Evolutionary conservation across 1,139 yeast species (phyloP).

Genomic region (Dujonia santamariae): DNA sequence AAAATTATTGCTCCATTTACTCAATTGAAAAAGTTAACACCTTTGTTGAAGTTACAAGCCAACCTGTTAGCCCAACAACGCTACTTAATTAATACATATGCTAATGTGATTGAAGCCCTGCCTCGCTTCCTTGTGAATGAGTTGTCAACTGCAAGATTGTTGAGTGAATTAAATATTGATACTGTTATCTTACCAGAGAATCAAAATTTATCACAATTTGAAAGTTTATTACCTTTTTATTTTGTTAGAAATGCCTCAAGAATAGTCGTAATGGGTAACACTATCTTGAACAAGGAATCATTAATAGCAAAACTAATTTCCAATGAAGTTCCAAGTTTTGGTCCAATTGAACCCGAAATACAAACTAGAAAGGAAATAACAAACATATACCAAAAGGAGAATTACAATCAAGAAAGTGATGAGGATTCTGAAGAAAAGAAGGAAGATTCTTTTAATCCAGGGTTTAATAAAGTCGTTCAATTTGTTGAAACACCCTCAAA

Average conservation of each 20-base stretch:
- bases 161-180: conserved; percentile 16
- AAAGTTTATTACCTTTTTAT: conserved; percentile 24
- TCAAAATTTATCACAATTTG: conserved; percentile 26
- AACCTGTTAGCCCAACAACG: conserved; percentile 15
- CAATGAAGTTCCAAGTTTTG: neutral
- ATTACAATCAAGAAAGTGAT: too few relatives aligned
- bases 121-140: neutral
- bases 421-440: too few relatives aligned
- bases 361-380: neutral
- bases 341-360: neutral
- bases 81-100: conserved; percentile 19
- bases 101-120: conserved; percentile 23
- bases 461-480: conserved; percentile 36
- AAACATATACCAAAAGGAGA: too few relatives aligned
- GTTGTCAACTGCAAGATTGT: conserved; percentile 1
- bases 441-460: conserved; percentile 33
- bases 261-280: conserved; percentile 32
- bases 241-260: conserved; percentile 16
- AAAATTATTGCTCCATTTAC: conserved; percentile 22
- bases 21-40: conserved; percentile 24
- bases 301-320: conserved; percentile 16
- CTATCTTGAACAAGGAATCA: conserved; percentile 14
- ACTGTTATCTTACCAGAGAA: conserved; percentile 31
- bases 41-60: conserved; percentile 23
- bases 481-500: conserved; percentile 30